phyloP scores from a whole-genome alignment of 805 yeast genomes.

The Barnettozyma pratensis region DNA sequence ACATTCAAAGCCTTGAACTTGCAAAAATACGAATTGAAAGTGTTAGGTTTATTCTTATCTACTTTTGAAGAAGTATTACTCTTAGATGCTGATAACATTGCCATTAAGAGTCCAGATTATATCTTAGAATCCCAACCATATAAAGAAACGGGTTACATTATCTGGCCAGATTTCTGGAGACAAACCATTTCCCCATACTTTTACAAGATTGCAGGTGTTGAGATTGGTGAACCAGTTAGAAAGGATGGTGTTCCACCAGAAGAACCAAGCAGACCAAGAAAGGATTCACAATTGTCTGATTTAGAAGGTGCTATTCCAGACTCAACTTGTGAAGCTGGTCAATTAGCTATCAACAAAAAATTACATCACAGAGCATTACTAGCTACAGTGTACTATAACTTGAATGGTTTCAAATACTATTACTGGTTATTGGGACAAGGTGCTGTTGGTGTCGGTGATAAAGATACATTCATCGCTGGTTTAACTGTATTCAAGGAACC shows the following conservation, averaged over 20 bases:
- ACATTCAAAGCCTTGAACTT: conserved; percentile 15
- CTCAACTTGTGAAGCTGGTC: conserved; percentile 71
- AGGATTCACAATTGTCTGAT: conserved; percentile 43
- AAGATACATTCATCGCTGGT: conserved; percentile 58
- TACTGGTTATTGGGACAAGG: conserved; percentile 72
- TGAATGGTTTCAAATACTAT: conserved; percentile 61
- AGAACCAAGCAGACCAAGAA: conserved; percentile 39
- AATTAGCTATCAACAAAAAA: conserved; percentile 56
- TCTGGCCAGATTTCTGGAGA: conserved; percentile 72
- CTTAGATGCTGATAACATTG: conserved; percentile 44
- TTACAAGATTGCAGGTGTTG: conserved; percentile 47
- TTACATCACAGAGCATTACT: conserved; percentile 54
- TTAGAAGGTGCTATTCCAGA: conserved; percentile 63
- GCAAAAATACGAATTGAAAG: conserved; percentile 25
- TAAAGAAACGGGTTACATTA: conserved; percentile 39
- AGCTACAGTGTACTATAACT: conserved; percentile 59
- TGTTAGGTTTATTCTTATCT: conserved; percentile 40
- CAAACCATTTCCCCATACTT: conserved; percentile 59
- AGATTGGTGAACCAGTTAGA: conserved; percentile 34
- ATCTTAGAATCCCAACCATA: conserved; percentile 43
- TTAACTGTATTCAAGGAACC: conserved; percentile 21
- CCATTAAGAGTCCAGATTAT: conserved; percentile 41
- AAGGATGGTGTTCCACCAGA: conserved; percentile 30
- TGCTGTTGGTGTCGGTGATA: conserved; percentile 76
- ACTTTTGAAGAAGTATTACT: conserved; percentile 40